Percentiles rank a stretch among this genome's conserved stretches.
Evolutionary conservation across 139 green algal species (phyloP).

Genomic region (Micromonas commoda): DNA sequence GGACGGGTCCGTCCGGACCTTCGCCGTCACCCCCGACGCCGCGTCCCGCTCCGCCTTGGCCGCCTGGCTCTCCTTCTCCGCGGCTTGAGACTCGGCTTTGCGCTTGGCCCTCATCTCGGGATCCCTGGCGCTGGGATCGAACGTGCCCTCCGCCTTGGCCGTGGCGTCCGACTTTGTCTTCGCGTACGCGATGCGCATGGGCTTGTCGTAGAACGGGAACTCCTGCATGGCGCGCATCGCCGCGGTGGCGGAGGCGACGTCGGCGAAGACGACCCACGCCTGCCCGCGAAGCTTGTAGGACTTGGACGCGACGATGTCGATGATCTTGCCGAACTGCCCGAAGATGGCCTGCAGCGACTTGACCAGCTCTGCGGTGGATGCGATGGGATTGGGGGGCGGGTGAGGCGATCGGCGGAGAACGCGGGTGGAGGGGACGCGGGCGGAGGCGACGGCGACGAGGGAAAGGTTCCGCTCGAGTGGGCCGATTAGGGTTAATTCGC

Average conservation of each 20-base stretch:
- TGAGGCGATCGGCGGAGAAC: neutral
- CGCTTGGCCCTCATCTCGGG: neutral
- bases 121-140: constrained; percentile 47
- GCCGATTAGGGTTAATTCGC: no score
- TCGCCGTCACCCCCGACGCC: neutral
- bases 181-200: constrained; percentile 79
- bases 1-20: constrained; percentile 19
- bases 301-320: constrained; percentile 84
- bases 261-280: constrained; percentile 91
- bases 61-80: constrained; percentile 25
- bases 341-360: constrained; percentile 91
- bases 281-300: constrained; percentile 83
- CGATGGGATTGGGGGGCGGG: neutral
- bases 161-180: constrained; percentile 84
- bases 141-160: constrained; percentile 76
- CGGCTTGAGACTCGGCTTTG: neutral
- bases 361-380: constrained; percentile 61
- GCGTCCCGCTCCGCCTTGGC: neutral
- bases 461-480: no score
- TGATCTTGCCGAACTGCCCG: constrained; percentile 87
- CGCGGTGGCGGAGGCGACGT: constrained; percentile 66
- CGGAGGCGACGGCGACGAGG: neutral
- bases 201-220: constrained; percentile 97
- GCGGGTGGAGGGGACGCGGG: neutral
- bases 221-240: constrained; percentile 84